Evolutionary conservation across 371 early-diverging fungal species (phyloP).

Genomic region (Actinomucor elegans): DNA sequence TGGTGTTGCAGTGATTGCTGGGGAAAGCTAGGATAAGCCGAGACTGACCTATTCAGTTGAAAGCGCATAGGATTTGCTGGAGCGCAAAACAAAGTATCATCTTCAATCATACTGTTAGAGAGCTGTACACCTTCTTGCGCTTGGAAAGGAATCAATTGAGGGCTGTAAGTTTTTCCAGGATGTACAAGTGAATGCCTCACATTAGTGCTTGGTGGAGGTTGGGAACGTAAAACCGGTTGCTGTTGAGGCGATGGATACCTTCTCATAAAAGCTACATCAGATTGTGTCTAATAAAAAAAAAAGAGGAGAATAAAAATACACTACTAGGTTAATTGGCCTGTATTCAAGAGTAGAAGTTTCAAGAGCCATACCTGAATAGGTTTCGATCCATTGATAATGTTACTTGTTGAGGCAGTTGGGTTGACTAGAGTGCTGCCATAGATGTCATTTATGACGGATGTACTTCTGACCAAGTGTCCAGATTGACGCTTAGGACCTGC

Average conservation of each 20-base stretch:
- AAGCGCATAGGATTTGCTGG: not conserved
- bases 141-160: not conserved
- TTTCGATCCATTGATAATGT: not conserved
- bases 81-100: not conserved
- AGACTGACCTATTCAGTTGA: slow-evolving; percentile 12
- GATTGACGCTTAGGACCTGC: not conserved
- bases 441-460: slow-evolving; percentile 7
- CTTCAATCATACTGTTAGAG: no score
- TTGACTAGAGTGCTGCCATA: not conserved
- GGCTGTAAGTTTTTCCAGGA: not conserved
- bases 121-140: slow-evolving; percentile 6
- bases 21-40: slow-evolving; percentile 13
- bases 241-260: not conserved
- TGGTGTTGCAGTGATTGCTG: slow-evolving; percentile 2
- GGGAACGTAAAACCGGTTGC: not conserved
- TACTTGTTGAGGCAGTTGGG: no score
- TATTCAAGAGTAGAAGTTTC: no score
- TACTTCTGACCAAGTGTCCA: slow-evolving; percentile 2
- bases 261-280: slow-evolving; percentile 2
- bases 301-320: no score
- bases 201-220: not conserved
- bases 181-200: not conserved
- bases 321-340: no score
- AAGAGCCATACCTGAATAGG: slow-evolving; percentile 14
- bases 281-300: slow-evolving; percentile 2